Conservation (phyloP, 768 basidiomycete species). For the Tulasnella calospora region DNA sequence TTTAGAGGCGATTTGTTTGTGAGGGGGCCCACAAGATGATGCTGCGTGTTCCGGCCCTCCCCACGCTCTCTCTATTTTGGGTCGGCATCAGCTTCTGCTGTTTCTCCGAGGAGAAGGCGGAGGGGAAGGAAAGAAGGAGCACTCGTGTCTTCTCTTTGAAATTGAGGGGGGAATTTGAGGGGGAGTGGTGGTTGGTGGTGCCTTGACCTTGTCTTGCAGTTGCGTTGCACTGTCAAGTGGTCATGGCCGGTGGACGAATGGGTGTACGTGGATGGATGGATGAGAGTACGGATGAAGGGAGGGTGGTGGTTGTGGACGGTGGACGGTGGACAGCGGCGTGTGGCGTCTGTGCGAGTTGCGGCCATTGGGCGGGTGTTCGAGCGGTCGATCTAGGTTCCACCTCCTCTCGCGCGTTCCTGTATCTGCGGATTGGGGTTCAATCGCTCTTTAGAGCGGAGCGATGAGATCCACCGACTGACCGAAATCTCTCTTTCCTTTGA, state of each 20-base stretch:
- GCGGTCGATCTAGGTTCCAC: background rate
- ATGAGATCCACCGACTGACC: background rate
- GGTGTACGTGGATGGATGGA: background rate
- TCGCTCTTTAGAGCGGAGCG: background rate
- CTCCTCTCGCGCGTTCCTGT: background rate
- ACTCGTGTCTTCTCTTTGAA: background rate
- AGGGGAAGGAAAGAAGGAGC: no score
- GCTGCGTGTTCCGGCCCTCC: background rate
- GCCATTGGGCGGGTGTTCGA: background rate
- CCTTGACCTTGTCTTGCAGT: background rate
- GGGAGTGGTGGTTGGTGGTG: no score
- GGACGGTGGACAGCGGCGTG: background rate
- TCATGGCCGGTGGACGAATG: background rate
- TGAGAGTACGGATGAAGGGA: background rate
- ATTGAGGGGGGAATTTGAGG: background rate
- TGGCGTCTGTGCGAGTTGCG: background rate
- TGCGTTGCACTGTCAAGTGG: background rate
- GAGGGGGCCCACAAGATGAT: background rate
- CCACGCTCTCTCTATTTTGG: background rate
- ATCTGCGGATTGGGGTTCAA: constrained; percentile 7
- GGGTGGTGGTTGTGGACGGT: background rate
- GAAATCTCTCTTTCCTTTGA: background rate
- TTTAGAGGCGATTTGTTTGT: background rate
- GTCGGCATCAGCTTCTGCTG: background rate
- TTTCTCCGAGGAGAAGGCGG: background rate